Percentiles rank a stretch among this genome's conserved stretches.
Conservation (phyloP, 1,284 basidiomycete genomes). For the Puccinia triticina region DNA sequence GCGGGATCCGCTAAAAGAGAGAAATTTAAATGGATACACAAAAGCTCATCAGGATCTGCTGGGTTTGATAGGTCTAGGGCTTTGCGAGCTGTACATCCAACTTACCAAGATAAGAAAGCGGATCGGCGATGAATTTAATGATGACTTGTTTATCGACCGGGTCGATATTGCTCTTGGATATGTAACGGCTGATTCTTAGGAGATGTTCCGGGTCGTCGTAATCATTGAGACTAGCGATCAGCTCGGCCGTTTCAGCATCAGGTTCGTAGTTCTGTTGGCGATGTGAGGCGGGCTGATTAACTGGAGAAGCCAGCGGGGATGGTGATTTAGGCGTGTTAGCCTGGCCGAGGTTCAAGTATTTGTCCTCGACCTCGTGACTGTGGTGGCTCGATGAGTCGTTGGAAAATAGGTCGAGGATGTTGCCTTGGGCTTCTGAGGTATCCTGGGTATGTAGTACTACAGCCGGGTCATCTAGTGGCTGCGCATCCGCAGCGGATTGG, state of each 20-base stretch:
- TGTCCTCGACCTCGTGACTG: background rate
- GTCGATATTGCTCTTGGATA: background rate
- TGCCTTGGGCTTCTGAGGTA: background rate
- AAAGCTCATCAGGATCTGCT: background rate
- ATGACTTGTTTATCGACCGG: background rate
- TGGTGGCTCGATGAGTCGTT: constrained; percentile 6
- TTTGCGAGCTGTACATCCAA: background rate
- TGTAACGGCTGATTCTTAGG: background rate
- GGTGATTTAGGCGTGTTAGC: background rate
- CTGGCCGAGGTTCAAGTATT: constrained; percentile 13
- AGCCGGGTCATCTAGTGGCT: background rate
- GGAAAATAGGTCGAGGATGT: background rate
- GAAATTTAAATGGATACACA: background rate
- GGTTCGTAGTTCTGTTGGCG: constrained; percentile 1
- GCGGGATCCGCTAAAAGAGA: constrained; percentile 11
- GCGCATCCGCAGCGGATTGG: background rate
- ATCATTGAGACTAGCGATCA: constrained; percentile 21
- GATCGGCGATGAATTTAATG: background rate
- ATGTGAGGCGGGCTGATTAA: background rate
- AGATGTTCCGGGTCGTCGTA: constrained; percentile 14
- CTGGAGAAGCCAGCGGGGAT: background rate
- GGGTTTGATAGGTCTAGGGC: background rate
- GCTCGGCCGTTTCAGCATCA: constrained; percentile 6
- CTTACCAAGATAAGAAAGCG: constrained; percentile 16
- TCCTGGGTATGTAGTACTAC: background rate